A percentile compares a stretch with the other conserved stretches of the same genome.
Conservation (phyloP, 2,329 filamentous ascomycete species). For the Biscogniauxia mediterranea region DNA sequence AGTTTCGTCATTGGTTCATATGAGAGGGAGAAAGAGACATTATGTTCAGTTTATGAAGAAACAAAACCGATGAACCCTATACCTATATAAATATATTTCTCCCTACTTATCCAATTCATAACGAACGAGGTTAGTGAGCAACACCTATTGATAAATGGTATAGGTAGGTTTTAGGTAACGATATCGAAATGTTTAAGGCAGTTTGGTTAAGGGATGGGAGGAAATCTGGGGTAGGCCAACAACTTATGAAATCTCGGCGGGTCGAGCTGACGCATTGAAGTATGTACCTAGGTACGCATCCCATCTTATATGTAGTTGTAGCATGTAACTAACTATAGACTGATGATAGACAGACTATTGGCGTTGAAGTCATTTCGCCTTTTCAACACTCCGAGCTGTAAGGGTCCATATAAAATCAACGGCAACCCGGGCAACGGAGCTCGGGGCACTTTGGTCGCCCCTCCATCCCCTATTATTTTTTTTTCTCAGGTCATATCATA, state of each 20-base stretch:
- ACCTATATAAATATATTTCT: neutral
- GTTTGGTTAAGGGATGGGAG: neutral
- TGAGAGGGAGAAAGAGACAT: neutral
- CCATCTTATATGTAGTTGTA: neutral
- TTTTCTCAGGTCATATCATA: neutral
- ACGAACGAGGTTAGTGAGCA: neutral
- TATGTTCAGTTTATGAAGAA: neutral
- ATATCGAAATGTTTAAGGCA: neutral
- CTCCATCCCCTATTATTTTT: neutral
- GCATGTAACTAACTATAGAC: neutral
- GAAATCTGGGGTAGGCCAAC: neutral
- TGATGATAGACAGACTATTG: neutral
- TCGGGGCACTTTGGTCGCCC: neutral
- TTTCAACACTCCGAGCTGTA: neutral
- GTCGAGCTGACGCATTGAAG: neutral
- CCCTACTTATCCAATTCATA: no score
- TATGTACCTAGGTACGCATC: neutral
- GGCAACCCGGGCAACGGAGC: neutral
- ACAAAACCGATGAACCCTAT: neutral
- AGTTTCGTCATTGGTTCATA: no score
- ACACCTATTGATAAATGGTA: neutral
- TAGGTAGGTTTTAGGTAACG: neutral
- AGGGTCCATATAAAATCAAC: neutral
- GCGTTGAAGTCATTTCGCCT: neutral
- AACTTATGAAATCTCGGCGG: neutral